Evolutionary conservation across 768 basidiomycete genomes (phyloP).

Genomic region (Panellus pusillus): DNA sequence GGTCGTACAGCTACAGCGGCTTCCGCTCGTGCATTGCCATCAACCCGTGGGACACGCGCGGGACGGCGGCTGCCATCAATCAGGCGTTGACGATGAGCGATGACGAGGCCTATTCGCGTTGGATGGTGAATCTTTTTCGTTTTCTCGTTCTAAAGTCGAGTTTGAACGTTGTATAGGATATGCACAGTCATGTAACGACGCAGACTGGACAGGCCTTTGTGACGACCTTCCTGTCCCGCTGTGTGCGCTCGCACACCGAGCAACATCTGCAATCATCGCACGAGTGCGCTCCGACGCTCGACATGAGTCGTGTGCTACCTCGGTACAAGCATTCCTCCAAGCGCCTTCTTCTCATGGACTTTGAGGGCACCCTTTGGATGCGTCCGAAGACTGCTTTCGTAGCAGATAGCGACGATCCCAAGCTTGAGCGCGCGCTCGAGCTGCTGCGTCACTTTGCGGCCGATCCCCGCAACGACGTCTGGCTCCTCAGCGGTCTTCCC

Average conservation of each 20-base stretch:
- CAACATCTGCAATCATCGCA: conserved; percentile 40
- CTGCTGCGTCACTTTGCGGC: conserved; percentile 58
- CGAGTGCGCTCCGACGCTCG: conserved; percentile 35
- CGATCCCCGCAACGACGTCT: conserved; percentile 73
- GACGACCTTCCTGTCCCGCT: conserved; percentile 74
- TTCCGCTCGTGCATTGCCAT: conserved; percentile 85
- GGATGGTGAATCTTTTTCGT: conserved; percentile 55
- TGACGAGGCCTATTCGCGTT: conserved; percentile 69
- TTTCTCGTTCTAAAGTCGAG: background rate
- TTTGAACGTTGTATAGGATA: conserved; percentile 42
- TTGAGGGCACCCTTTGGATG: conserved; percentile 80
- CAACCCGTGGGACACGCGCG: conserved; percentile 83
- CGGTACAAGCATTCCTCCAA: conserved; percentile 65
- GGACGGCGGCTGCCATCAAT: conserved; percentile 80
- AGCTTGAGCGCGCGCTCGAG: conserved; percentile 41
- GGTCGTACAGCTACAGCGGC: conserved; percentile 82
- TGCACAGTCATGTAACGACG: conserved; percentile 82
- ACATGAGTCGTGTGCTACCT: conserved; percentile 54
- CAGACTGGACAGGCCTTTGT: conserved; percentile 87
- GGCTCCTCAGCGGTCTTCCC: conserved; percentile 77
- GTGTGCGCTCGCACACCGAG: conserved; percentile 70
- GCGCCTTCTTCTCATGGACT: conserved; percentile 71
- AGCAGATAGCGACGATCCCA: conserved; percentile 26
- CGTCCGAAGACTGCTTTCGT: conserved; percentile 53
- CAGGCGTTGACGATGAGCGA: conserved; percentile 78